Evolutionary conservation across 306 rosid genomes (phyloP).

Genomic region (Trifolium repens): DNA sequence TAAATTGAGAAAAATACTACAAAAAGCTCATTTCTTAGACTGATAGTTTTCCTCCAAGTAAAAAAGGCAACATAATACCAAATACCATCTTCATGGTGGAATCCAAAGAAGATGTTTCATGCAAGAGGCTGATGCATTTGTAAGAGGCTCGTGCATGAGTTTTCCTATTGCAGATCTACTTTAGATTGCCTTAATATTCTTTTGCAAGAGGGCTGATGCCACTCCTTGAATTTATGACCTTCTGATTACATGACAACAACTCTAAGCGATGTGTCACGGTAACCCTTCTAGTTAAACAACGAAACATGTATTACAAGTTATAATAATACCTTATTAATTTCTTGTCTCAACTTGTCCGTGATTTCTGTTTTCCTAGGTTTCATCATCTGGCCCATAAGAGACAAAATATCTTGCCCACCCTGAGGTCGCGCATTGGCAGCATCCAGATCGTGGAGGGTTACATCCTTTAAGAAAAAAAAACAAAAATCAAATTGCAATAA

Average conservation of each 20-base stretch:
- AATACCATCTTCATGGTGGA: background rate
- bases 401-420: slow-evolving; percentile 96
- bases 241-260: background rate
- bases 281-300: slow-evolving; percentile 24
- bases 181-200: too few species aligned
- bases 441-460: slow-evolving; percentile 87
- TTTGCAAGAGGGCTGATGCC: background rate
- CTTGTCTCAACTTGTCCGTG: slow-evolving; percentile 92
- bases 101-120: background rate
- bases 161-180: too few species aligned
- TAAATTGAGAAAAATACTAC: slow-evolving; percentile 13
- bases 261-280: background rate
- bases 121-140: too few species aligned
- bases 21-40: slow-evolving; percentile 1
- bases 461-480: slow-evolving; percentile 63
- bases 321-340: slow-evolving; percentile 75
- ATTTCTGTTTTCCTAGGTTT: slow-evolving; percentile 95
- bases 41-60: background rate
- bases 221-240: background rate
- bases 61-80: background rate
- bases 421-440: slow-evolving; percentile 94
- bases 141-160: too few species aligned
- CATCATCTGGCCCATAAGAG: slow-evolving; percentile 99
- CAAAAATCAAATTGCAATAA: slow-evolving; percentile 19
- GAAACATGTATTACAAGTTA: slow-evolving; percentile 7